Evolutionary conservation across 1,284 basidiomycete genomes (phyloP).

Genomic region (Schizophyllum commune): DNA sequence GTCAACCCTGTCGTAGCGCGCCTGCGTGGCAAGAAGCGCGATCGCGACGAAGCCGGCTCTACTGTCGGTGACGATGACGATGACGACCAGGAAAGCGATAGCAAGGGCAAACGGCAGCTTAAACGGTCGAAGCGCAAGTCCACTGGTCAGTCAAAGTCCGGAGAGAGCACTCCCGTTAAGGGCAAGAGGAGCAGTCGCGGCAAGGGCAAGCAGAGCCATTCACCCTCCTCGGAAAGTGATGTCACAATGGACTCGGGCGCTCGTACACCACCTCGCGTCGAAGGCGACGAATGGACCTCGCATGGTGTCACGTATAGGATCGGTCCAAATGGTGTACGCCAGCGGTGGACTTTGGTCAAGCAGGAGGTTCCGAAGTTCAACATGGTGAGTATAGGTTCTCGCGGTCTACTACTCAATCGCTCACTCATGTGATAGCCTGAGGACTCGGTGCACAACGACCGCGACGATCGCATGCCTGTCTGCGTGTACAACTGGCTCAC

Average conservation of each 20-base stretch:
- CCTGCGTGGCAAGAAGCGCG: constrained; percentile 64
- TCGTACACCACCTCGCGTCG: constrained; percentile 25
- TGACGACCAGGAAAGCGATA: constrained; percentile 29
- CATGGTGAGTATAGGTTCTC: constrained; percentile 46
- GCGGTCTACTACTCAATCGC: neutral
- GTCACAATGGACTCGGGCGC: constrained; percentile 13
- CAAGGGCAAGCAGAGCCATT: constrained; percentile 30
- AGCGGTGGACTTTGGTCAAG: constrained; percentile 61
- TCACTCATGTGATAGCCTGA: constrained; percentile 40
- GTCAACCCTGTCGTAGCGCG: constrained; percentile 17
- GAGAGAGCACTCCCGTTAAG: constrained; percentile 34
- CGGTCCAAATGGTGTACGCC: constrained; percentile 57
- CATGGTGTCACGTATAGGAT: constrained; percentile 65
- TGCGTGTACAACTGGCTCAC: constrained; percentile 70
- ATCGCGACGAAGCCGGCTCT: constrained; percentile 64
- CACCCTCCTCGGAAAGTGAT: constrained; percentile 15
- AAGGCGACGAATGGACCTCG: constrained; percentile 70
- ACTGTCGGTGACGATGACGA: constrained; percentile 61
- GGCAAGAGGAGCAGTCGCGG: constrained; percentile 14
- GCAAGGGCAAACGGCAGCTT: constrained; percentile 30
- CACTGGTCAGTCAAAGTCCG: constrained; percentile 55
- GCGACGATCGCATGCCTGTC: constrained; percentile 54
- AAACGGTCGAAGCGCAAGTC: constrained; percentile 28
- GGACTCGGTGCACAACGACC: constrained; percentile 72
- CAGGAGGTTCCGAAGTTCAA: constrained; percentile 57